phyloP scores from a whole-genome alignment of 2,329 filamentous ascomycete species.

The Cladosporium austrohemisphaericum region DNA sequence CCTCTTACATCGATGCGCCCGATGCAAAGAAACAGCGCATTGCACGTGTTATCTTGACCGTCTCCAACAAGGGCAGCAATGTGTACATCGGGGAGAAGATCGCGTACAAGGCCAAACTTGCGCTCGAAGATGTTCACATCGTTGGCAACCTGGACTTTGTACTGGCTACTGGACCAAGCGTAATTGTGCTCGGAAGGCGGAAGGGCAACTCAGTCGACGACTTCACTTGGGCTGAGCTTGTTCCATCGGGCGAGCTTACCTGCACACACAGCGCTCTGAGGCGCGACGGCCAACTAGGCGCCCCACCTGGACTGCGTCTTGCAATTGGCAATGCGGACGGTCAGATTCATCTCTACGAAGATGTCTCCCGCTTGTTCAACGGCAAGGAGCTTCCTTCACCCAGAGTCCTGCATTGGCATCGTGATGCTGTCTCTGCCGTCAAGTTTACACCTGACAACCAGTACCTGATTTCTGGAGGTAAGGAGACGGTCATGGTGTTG shows the following conservation, averaged over 20 bases:
- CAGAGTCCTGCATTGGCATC: conserved; percentile 85
- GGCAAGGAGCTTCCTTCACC: conserved; percentile 41
- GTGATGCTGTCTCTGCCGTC: conserved; percentile 73
- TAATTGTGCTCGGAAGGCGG: conserved; percentile 59
- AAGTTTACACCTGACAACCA: conserved; percentile 97
- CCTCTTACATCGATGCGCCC: not conserved
- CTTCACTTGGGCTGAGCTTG: conserved; percentile 54
- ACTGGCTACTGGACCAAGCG: conserved; percentile 51
- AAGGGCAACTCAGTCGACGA: conserved; percentile 27
- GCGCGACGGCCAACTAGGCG: conserved; percentile 5
- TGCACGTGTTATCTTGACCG: conserved; percentile 2
- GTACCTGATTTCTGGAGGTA: conserved; percentile 89
- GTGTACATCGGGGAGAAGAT: conserved; percentile 36
- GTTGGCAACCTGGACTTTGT: conserved; percentile 57
- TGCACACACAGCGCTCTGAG: conserved; percentile 55
- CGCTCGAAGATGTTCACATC: conserved; percentile 40
- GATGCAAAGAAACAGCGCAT: conserved; percentile 2
- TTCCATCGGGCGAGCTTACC: conserved; percentile 60
- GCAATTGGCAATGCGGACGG: conserved; percentile 74
- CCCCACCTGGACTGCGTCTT: conserved; percentile 46
- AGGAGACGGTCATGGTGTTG: conserved; percentile 81
- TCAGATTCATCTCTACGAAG: conserved; percentile 72
- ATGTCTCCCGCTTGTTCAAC: conserved; percentile 27
- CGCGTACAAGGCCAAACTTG: conserved; percentile 35
- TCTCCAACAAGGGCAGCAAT: conserved; percentile 7